Evolutionary conservation across 805 yeast genomes (phyloP).

Genomic region (Candida palmyrensis): DNA sequence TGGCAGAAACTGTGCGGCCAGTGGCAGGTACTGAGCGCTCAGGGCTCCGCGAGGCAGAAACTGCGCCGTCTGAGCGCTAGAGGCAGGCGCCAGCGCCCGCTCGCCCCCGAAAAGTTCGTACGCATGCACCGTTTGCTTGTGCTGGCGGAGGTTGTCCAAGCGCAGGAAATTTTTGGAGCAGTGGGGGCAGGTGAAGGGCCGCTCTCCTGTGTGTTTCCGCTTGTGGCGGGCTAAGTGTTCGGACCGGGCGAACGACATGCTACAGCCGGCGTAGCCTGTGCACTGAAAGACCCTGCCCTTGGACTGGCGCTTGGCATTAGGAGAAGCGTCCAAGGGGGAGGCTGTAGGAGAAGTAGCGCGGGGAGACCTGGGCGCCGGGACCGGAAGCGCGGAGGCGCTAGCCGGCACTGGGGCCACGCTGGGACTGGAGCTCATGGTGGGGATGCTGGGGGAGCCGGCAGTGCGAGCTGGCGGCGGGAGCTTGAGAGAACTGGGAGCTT

Average conservation of each 20-base stretch:
- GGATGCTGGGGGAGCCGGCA: neutral
- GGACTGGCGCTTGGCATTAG: constrained; percentile 35
- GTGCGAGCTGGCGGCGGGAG: neutral
- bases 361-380: no score
- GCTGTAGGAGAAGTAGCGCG: no score
- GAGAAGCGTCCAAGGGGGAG: no score
- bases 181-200: constrained; percentile 85
- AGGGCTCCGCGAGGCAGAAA: no score
- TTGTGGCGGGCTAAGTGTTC: constrained; percentile 92
- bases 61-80: no score
- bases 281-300: constrained; percentile 77
- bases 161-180: constrained; percentile 77
- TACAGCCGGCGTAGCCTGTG: constrained; percentile 79
- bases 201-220: constrained; percentile 89
- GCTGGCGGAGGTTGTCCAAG: constrained; percentile 85
- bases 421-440: neutral
- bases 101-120: constrained; percentile 34
- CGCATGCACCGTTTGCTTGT: constrained; percentile 67
- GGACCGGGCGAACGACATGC: constrained; percentile 83
- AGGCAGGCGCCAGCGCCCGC: no score
- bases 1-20: no score
- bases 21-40: no score
- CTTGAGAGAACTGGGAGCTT: no score
- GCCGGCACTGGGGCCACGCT: no score
- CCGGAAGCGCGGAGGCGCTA: no score